Conservation (phyloP, 768 basidiomycete genomes). For the Scleroderma citrinum region DNA sequence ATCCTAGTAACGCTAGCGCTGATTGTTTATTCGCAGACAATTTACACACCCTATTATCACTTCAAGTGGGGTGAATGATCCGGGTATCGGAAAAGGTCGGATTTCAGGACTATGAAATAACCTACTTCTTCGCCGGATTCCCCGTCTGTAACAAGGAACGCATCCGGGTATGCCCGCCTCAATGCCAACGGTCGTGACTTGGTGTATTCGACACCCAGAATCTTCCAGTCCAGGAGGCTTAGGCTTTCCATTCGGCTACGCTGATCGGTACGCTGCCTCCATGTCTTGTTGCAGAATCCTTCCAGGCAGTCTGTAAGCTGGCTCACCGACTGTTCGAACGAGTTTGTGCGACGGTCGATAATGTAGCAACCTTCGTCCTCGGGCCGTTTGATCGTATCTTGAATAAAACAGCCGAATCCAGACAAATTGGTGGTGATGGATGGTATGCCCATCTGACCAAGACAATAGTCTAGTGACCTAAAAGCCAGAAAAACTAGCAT, state of each 20-base stretch:
- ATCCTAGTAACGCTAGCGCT: too few relatives aligned
- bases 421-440: slow-evolving; percentile 96
- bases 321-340: slow-evolving; percentile 86
- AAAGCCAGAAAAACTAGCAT: not conserved
- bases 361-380: slow-evolving; percentile 97
- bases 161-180: slow-evolving; percentile 91
- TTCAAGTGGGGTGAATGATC: too few relatives aligned
- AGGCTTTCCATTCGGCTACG: slow-evolving; percentile 96
- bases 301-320: slow-evolving; percentile 76
- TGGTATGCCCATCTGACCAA: slow-evolving; percentile 87
- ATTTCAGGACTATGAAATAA: slow-evolving; percentile 14
- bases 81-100: too few relatives aligned
- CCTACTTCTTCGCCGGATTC: slow-evolving; percentile 40
- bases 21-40: too few relatives aligned
- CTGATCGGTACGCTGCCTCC: slow-evolving; percentile 98
- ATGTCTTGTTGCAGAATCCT: slow-evolving; percentile 70
- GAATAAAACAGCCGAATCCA: slow-evolving; percentile 98
- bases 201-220: slow-evolving; percentile 92
- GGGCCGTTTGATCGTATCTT: slow-evolving; percentile 92
- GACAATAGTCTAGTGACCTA: slow-evolving; percentile 7
- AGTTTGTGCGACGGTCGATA: slow-evolving; percentile 85
- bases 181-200: slow-evolving; percentile 91
- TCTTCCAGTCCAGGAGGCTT: slow-evolving; percentile 97
- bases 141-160: slow-evolving; percentile 62
- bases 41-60: too few relatives aligned